Evolutionary conservation across 1,284 basidiomycete genomes (phyloP), one percentile per base, ranked within the genome.

Genomic region (Moesziomyces sp.): DNA sequence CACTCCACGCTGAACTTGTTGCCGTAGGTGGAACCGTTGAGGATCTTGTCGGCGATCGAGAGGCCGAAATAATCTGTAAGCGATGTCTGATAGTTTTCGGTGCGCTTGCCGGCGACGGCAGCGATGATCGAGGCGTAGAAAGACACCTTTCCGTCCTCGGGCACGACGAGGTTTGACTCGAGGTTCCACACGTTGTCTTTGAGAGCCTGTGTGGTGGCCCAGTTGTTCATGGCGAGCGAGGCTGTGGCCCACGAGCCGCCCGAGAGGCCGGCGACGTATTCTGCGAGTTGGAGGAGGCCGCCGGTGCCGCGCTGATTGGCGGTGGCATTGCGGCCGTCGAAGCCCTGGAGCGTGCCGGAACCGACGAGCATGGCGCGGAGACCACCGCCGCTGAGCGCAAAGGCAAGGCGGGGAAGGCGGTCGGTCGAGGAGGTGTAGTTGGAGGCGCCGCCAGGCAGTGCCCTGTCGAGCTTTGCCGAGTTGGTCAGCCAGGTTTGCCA

Each of bases 321-420:
- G 5, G 82, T 84, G 7, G 51, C 35, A 42, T 84, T 84, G 16
- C 82, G 67, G 3, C 52, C 56, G 43, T 83, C 82, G n/a, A 81
- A 74, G 11, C 78, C 82, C 30, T 76, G 64, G 19, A 77, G 34
- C 1, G 76, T 63, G n/a, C 78, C 80, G 1, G 74, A 34, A 21
- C 79, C 82, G 59, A 76, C 63, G 3, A 86, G 81, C 86, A 87
- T 87, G 11, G 86, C 86, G 19, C 86, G 74, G 59, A 86, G 85
- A 5, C 86, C 86, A 30, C 86, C 86, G 38, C 86, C 86, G 11
- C 84, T 85, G 16, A 87, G 68, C 1, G 86, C 85, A 45, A 86
- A 78, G 28, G 85, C 85, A 21, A 87, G 75, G 3, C 71, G 64
- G 0, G 87, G 87, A 34, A 61, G 65, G 11, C 76, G 62, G 35